phyloP scores from a whole-genome alignment of 495 filamentous ascomycete genomes.

The Tuber borchii region DNA sequence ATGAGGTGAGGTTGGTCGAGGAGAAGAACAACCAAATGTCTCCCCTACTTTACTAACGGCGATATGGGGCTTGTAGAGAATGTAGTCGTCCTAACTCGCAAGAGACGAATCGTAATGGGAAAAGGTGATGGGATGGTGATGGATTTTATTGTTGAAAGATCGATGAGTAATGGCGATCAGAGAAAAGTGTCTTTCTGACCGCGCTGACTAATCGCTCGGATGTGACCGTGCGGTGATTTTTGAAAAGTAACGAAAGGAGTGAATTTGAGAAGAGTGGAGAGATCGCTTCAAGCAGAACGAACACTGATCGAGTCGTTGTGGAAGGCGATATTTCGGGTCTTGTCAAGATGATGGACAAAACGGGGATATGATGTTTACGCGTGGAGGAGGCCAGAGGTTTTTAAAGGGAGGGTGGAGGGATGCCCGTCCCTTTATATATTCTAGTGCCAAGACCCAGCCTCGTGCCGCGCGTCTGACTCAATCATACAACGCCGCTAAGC shows the following conservation, averaged over 20 bases:
- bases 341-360: slow-evolving; percentile 29
- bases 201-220: slow-evolving; percentile 3
- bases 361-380: slow-evolving; percentile 37
- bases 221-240: not conserved
- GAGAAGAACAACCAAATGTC: slow-evolving; percentile 99
- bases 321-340: slow-evolving; percentile 3
- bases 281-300: slow-evolving; percentile 25
- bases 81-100: not conserved
- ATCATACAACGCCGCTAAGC: slow-evolving; percentile 37
- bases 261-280: slow-evolving; percentile 2
- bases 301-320: slow-evolving; percentile 33
- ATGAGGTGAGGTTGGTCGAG: slow-evolving; percentile 25
- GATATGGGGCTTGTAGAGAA: not conserved
- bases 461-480: slow-evolving; percentile 38
- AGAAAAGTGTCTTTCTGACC: not conserved
- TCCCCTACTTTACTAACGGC: slow-evolving; percentile 55
- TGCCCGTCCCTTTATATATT: slow-evolving; percentile 35
- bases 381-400: slow-evolving; percentile 39
- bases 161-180: not conserved
- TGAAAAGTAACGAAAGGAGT: not conserved
- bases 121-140: not conserved
- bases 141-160: not conserved
- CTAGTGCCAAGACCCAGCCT: slow-evolving; percentile 28
- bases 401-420: slow-evolving; percentile 40
- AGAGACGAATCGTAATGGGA: not conserved